Percentiles rank a stretch among this genome's conserved stretches.
Conservation (phyloP, 73 alveolate species). For the Paramecium sonneborni region DNA sequence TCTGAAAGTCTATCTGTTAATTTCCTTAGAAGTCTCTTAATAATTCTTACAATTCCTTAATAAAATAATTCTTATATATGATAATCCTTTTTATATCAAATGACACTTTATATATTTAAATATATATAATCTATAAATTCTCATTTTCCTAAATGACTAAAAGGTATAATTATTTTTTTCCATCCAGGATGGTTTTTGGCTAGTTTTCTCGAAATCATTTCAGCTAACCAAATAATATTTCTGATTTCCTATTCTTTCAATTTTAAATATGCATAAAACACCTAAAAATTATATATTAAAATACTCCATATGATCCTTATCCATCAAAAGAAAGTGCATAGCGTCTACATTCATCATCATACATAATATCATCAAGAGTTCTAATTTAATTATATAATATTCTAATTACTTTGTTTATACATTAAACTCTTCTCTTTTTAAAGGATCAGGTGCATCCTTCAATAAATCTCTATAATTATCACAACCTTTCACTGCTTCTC, state of each 20-base stretch:
- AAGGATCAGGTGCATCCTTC: slow-evolving; percentile 85
- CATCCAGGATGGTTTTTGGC: slow-evolving; percentile 87
- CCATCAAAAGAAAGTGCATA: slow-evolving; percentile 67
- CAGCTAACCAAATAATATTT: slow-evolving; percentile 92
- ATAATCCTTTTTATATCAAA: not conserved
- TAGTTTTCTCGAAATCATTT: slow-evolving; percentile 85
- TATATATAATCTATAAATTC: not conserved
- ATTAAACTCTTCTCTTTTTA: slow-evolving; percentile 77
- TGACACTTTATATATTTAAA: no score
- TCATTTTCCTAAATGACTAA: slow-evolving; percentile 20
- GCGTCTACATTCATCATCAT: slow-evolving; percentile 75
- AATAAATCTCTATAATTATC: slow-evolving; percentile 85
- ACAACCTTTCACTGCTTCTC: slow-evolving; percentile 86
- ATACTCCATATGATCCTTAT: slow-evolving; percentile 58
- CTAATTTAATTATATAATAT: slow-evolving; percentile 18
- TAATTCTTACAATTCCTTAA: no score
- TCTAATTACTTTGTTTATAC: not conserved
- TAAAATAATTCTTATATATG: no score
- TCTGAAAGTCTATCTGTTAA: not conserved
- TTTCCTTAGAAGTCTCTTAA: not conserved
- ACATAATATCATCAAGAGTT: slow-evolving; percentile 84
- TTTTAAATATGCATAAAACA: slow-evolving; percentile 88
- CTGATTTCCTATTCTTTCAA: slow-evolving; percentile 91
- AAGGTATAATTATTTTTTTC: slow-evolving; percentile 76
- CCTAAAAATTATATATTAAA: slow-evolving; percentile 77